Percentiles rank a stretch among this genome's conserved stretches.
Evolutionary conservation across 78 protist genomes (phyloP).

Genomic region (Dictyostelium capitatum): DNA sequence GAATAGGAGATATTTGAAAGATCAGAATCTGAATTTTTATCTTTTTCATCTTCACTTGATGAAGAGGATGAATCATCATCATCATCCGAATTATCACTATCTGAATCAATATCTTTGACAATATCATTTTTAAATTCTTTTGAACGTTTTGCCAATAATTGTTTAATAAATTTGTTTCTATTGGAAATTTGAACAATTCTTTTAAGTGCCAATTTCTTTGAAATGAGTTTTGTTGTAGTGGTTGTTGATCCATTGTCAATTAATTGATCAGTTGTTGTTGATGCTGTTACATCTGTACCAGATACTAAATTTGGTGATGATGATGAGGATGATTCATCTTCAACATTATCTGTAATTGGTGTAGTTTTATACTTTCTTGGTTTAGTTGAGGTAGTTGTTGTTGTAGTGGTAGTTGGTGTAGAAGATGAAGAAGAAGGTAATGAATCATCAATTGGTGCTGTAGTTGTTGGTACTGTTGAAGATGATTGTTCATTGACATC

Average conservation of each 20-base stretch:
- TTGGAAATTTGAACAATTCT: background rate
- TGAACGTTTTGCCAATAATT: background rate
- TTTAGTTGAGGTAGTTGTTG: too few relatives aligned
- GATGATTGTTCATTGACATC: background rate
- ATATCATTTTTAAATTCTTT: background rate
- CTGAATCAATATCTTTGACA: background rate
- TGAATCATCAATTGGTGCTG: background rate
- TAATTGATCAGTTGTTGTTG: background rate
- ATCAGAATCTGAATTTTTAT: background rate
- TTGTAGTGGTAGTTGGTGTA: background rate
- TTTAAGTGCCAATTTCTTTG: background rate
- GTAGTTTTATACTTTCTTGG: too few relatives aligned
- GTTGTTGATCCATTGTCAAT: background rate
- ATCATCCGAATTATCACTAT: background rate
- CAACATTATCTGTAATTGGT: background rate
- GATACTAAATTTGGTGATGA: too few relatives aligned
- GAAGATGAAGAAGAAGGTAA: background rate
- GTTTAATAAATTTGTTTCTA: background rate
- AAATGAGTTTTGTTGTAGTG: background rate
- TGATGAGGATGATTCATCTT: background rate
- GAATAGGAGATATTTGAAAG: background rate
- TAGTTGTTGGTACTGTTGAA: background rate
- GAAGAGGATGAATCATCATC: conserved; percentile 1
- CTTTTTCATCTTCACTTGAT: background rate
- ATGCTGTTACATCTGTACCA: background rate